These are phyloP conservation scores for Endocalyx cinctus DNA, from an alignment of 2,329 filamentous ascomycete genomes.

Conservation along the genomic window DNA sequence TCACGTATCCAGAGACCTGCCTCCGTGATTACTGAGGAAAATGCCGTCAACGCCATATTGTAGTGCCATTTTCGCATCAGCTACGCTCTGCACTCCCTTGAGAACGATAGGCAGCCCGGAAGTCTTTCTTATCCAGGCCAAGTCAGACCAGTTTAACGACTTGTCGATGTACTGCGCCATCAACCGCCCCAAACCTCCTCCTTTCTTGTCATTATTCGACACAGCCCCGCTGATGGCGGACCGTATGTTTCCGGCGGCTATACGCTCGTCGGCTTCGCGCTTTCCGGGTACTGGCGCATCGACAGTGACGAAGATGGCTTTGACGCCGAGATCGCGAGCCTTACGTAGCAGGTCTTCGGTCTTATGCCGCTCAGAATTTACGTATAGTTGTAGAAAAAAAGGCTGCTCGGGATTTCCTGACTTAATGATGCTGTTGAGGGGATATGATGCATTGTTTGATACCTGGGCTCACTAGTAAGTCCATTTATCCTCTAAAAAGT, in stretches of 20 bases:
- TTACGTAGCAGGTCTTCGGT: constrained; percentile 44
- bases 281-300: constrained; percentile 56
- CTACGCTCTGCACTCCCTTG: too few relatives aligned
- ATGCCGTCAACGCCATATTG: constrained; percentile 21
- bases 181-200: constrained; percentile 49
- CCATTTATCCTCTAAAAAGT: constrained; percentile 50
- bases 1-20: constrained; percentile 41
- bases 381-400: constrained; percentile 56
- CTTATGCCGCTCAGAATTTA: constrained; percentile 50
- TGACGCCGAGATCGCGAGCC: constrained; percentile 41
- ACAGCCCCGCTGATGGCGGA: constrained; percentile 47
- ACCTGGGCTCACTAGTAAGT: too few relatives aligned
- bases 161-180: constrained; percentile 53
- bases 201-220: constrained; percentile 47
- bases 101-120: too few relatives aligned
- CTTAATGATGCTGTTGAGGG: constrained; percentile 17
- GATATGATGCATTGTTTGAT: too few relatives aligned
- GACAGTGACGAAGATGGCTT: constrained; percentile 54
- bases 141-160: too few relatives aligned
- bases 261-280: constrained; percentile 42
- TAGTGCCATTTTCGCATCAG: constrained; percentile 36
- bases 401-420: constrained; percentile 6
- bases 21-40: constrained; percentile 43
- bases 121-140: too few relatives aligned
- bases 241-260: constrained; percentile 42